A percentile compares a stretch with the other conserved stretches of the same genome.
Evolutionary conservation across 1,284 basidiomycete genomes (phyloP).

Genomic region (Flammula alnicola): DNA sequence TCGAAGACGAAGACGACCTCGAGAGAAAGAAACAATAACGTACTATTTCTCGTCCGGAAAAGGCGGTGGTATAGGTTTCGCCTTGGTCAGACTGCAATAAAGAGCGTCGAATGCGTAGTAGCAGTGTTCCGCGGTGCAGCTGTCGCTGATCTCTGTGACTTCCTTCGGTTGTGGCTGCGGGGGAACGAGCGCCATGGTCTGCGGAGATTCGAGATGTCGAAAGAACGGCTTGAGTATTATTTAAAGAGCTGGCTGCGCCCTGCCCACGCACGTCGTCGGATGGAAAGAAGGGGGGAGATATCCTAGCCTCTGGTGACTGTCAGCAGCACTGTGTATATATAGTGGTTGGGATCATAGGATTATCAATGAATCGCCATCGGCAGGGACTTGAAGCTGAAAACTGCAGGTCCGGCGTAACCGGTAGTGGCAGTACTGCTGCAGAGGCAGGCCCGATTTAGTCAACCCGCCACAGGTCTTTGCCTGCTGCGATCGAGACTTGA

Average conservation of each 20-base stretch:
- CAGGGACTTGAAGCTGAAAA: not conserved
- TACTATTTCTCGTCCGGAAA: constrained; percentile 78
- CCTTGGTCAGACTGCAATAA: constrained; percentile 69
- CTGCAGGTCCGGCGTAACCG: constrained; percentile 4
- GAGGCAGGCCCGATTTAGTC: constrained; percentile 12
- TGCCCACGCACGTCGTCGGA: constrained; percentile 3
- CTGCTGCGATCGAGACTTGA: no score
- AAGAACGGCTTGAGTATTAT: no score
- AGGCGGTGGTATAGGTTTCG: constrained; percentile 54
- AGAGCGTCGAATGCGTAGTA: constrained; percentile 81
- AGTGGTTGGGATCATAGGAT: constrained; percentile 15
- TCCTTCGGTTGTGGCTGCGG: constrained; percentile 14
- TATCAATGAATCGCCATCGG: constrained; percentile 21
- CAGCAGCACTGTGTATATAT: not conserved
- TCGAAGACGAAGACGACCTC: not conserved
- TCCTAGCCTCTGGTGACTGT: not conserved
- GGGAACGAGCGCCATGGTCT: constrained; percentile 22
- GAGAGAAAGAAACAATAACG: constrained; percentile 31
- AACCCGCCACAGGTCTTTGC: no score
- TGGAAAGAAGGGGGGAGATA: constrained; percentile 4
- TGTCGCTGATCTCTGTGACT: constrained; percentile 42
- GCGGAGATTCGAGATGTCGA: no score
- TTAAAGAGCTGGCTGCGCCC: not conserved
- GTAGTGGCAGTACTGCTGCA: constrained; percentile 9
- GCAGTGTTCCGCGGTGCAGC: constrained; percentile 74